Evolutionary conservation across 176 grass and related monocot species (phyloP).

Genomic region (Oryza punctata): DNA sequence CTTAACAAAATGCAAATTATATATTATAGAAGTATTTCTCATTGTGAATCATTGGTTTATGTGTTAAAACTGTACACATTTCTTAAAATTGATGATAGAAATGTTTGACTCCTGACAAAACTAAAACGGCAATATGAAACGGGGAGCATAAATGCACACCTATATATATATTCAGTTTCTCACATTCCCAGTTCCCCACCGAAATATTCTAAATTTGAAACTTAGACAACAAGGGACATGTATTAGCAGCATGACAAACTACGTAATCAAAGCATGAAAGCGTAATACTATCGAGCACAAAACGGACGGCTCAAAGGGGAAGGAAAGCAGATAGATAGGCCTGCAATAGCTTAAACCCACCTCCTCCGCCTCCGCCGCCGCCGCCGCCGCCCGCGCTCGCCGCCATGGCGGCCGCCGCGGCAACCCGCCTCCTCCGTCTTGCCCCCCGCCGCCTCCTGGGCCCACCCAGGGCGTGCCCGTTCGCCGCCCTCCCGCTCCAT

Average conservation of each 20-base stretch:
- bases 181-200: too few species aligned
- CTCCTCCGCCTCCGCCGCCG: not conserved
- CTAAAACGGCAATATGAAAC: too few species aligned
- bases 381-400: not conserved
- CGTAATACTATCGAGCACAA: not conserved
- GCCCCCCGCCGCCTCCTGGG: constrained; percentile 34
- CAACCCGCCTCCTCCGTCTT: constrained; percentile 40
- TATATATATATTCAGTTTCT: too few species aligned
- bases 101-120: too few species aligned
- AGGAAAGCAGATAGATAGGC: constrained; percentile 44
- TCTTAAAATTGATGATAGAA: too few species aligned
- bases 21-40: too few species aligned
- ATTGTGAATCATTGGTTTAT: too few species aligned
- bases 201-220: too few species aligned
- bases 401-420: constrained; percentile 41
- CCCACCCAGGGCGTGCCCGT: not conserved
- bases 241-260: not conserved
- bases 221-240: too few species aligned
- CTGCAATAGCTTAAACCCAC: constrained; percentile 17
- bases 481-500: not conserved
- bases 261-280: not conserved
- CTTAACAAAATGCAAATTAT: too few species aligned
- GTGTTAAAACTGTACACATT: too few species aligned
- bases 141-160: too few species aligned
- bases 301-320: constrained; percentile 34